Evolutionary conservation across 352 stramenopile genomes (phyloP), one percentile per base, ranked within the genome.

Genomic region (Pythium myriotylum): DNA sequence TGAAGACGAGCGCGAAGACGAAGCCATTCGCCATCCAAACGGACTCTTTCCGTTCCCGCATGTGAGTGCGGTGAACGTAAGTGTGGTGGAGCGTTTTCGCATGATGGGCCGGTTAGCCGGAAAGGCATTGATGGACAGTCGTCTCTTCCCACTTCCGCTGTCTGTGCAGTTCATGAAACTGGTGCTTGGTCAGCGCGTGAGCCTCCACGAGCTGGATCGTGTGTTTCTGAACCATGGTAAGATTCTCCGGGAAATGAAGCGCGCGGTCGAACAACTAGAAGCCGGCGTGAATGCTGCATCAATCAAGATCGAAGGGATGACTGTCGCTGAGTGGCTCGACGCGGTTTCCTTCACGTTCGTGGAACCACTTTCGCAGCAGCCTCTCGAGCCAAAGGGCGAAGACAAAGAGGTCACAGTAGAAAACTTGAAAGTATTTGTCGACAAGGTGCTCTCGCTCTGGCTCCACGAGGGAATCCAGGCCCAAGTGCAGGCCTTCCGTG

Each of bases 41-140:
- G 82, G 84, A 1, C 53, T 95, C 27, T 95, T 93, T 43, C 86
- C 86, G 14, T 86, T 84, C 37, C 84, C 86, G 13, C 72, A 91
- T 22, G 43, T 54, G 1, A 64, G 27, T 29, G 14, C 35, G 27
- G 7, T 37, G 16, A 22, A 33, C 16, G 8, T 37, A 1, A 78
- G 77, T 32, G 45, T 93, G 19, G 39, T 86, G 5, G 77, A 95
- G 29, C 78, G 84, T 10, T 95, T 95, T 45, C 80, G 84, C 8
- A 89, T 89, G 77, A 88, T 95, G 63, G 86, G 86, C 13, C 84
- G 86, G 5, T 43, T 95, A 32, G 82, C 83, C 33, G 86, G 86
- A 20, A 95, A 94, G 46, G 84, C 86, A 20, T 60, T 95, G 49
- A 91, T 94, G 83, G 86, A 95, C 54, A 82, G 88, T 33, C 76